Evolutionary conservation across 2,329 filamentous ascomycete genomes (phyloP).

Genomic region (Magnaporthales sp.): DNA sequence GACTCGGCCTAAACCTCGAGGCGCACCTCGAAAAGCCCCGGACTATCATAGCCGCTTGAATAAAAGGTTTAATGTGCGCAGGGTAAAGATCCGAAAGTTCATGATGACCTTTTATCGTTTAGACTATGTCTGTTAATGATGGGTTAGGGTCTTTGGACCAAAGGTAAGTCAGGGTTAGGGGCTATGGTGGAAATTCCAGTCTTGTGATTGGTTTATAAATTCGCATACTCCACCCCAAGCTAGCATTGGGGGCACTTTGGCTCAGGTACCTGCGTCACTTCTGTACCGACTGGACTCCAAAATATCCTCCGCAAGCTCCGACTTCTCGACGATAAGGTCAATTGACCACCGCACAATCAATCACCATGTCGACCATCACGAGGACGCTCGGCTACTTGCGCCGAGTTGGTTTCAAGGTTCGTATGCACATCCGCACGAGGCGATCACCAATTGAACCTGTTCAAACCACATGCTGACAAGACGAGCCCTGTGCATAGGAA

Average conservation of each 20-base stretch:
- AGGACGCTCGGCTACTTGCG: slow-evolving; percentile 83
- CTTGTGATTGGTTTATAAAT: background rate
- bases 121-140: background rate
- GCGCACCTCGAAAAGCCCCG: slow-evolving; percentile 23
- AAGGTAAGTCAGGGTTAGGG: background rate
- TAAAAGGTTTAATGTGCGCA: background rate
- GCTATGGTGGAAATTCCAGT: background rate
- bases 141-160: background rate
- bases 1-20: slow-evolving; percentile 16
- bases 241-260: background rate
- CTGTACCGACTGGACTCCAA: background rate
- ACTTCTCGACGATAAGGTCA: slow-evolving; percentile 11
- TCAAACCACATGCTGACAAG: slow-evolving; percentile 23
- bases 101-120: background rate
- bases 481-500: slow-evolving; percentile 46
- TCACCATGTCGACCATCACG: slow-evolving; percentile 79
- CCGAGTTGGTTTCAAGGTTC: slow-evolving; percentile 79
- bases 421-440: background rate
- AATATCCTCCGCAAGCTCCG: background rate
- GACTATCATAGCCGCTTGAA: slow-evolving; percentile 21
- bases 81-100: background rate
- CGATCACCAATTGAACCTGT: background rate
- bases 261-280: slow-evolving; percentile 2
- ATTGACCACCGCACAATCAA: slow-evolving; percentile 23
- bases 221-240: background rate